phyloP scores from a whole-genome alignment of 495 filamentous ascomycete species.

The Aspergillus leporis region DNA sequence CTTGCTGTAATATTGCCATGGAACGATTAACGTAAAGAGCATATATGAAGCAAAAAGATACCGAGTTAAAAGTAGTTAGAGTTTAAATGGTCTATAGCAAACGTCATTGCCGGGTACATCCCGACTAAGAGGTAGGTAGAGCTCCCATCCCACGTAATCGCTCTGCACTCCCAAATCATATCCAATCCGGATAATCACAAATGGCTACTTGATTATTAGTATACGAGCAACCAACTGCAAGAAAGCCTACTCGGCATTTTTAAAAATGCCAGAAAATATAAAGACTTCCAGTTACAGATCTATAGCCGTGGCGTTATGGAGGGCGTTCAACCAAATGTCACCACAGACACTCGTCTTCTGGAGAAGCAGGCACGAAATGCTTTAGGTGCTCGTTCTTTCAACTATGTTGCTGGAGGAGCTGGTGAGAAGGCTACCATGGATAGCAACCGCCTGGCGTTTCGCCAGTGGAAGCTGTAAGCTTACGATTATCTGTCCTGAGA shows the following conservation, averaged over 20 bases:
- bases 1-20: no score
- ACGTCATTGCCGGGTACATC: not conserved
- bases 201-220: not conserved
- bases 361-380: conserved; percentile 55
- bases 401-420: conserved; percentile 65
- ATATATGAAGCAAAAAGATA: no score
- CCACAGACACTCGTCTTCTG: conserved; percentile 60
- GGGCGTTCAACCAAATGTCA: conserved; percentile 51
- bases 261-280: conserved; percentile 41
- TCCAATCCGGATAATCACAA: not conserved
- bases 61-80: no score
- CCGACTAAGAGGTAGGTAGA: not conserved
- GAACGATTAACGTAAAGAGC: no score
- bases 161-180: not conserved
- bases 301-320: conserved; percentile 51
- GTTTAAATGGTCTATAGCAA: not conserved
- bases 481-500: not conserved
- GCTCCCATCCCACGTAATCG: conserved; percentile 1
- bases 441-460: conserved; percentile 63
- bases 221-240: no score
- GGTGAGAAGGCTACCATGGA: conserved; percentile 66
- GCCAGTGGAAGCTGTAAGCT: conserved; percentile 61
- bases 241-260: not conserved
- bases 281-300: conserved; percentile 49
- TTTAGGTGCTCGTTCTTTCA: conserved; percentile 51